Base-by-base conservation (phyloP, 805 yeast species). In the Lachancea thermotolerans region DNA sequence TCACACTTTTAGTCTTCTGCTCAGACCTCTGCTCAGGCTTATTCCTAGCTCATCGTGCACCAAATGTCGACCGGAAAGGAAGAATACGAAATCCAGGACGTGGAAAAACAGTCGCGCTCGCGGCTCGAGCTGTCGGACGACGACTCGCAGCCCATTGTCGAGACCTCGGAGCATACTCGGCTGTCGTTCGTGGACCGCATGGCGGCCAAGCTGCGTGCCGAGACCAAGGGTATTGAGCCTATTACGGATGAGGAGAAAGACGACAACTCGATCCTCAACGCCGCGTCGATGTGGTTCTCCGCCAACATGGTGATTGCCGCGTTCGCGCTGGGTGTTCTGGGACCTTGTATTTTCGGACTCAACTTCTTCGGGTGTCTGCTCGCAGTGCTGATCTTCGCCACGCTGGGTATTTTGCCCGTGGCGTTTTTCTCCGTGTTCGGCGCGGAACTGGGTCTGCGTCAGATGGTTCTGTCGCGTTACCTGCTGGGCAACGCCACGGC, bases 261-360 rank as follows among this genome's bases (percentile, higher is more conserved):
- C 38, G 87, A 82, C 50, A 74, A 73, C 37, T 79, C 85, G 32
- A 60, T 83, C 49, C 70, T 77, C 68, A 77, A 76, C 52, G 85
- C 93, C 28, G 87, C 88, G 37, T 72, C 90, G 41, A 85, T 89
- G 91, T 89, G 96, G 95, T 74, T 84, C 56, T 83, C 95, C 7
- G 95, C 95, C 32, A 88, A 89, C 67, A 72, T 86, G 75, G 95
- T 86, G 46, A 77, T 89, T 58, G 88, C 96, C 16, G 78, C 96
- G 14, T 79, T 77, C 56, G 72, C 95, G 8, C 69, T 87, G 40
- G 96, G 97, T 64, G 83, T 77, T 50, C 64, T 82, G 36, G 85
- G 86, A 29, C 70, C 79, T 39, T 70, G 82, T 48, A 73, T 78
- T 21, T 87, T 78, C 57, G 81, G 73, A 10, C 69, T 90, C 50